Base-by-base conservation (phyloP, 768 basidiomycete species). In the Boletus sp. region DNA sequence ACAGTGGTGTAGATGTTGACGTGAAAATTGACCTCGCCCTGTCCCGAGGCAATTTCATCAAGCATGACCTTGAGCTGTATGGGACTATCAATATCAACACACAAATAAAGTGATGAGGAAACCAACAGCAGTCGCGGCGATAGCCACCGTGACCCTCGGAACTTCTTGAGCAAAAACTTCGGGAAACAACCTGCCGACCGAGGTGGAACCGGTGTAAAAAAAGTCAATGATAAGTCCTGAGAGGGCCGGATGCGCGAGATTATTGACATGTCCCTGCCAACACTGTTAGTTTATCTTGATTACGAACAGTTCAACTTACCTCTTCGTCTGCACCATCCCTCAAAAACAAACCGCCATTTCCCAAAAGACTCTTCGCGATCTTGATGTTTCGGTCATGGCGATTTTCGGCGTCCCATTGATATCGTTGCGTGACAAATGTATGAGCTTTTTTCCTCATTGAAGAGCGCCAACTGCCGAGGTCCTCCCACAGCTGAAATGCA, bases 131-230 rank as follows among this genome's bases (percentile, higher is more conserved):
- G 50, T 56, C 1, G 41, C 28, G 4, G 66, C 39, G 30, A 54
- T 11, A 3, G 55, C 51, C 5, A 60, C 24, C 0, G 44, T 33
- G 35, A 30, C 39, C 18, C 51, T 47, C 8, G 40, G 55, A 8
- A 56, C 55, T 18, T 60, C 42, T 4, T 12, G 5, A 12, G 9
- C 3, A 7, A 60, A 57, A 3, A 60, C 55, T 50, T 60, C 42
- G 1, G 55, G 51, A 17, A 60, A 57, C n/a, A 57, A 17, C 9
- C 24, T 39, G 3, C 50, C 46, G 2, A 53, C 17, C 3, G 56
- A 48, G 1, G 17, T 17, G 12, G 39, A 5, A 41, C 51, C 18
- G 4, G 44, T 48, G 18, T 57, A 57, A 24, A 57, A 57, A 35
- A 57, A 57, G 37, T 57, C 51, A 11, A 57, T 33, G 7, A 57